Conservation (phyloP, 1,284 basidiomycete species). For the Trametes polyzona region DNA sequence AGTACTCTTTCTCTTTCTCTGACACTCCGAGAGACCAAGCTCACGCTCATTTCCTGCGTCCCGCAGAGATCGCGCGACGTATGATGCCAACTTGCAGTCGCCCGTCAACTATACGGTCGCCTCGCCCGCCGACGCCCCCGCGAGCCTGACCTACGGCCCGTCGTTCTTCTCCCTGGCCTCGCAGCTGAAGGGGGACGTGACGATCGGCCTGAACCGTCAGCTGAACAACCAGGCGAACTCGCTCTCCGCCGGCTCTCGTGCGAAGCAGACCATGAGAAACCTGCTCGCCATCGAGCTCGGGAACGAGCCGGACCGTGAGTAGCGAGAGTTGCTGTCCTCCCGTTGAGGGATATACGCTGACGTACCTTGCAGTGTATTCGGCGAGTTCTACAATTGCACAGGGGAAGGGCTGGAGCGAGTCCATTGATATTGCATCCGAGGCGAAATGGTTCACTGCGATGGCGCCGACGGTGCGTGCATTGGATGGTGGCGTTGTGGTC, state of each 20-base stretch:
- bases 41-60: background rate
- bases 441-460: conserved; percentile 42
- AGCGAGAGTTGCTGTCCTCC: background rate
- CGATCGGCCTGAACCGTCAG: conserved; percentile 46
- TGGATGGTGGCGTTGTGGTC: too few relatives aligned
- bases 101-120: conserved; percentile 47
- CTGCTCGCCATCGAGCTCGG: conserved; percentile 47
- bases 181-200: conserved; percentile 41
- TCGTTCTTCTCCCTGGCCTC: conserved; percentile 44
- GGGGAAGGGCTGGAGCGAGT: conserved; percentile 39
- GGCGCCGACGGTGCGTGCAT: conserved; percentile 36
- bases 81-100: conserved; percentile 36
- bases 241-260: conserved; percentile 40
- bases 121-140: conserved; percentile 42
- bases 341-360: background rate
- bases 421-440: conserved; percentile 41
- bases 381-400: conserved; percentile 36
- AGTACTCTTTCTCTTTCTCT: conserved; percentile 12
- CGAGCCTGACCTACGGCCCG: conserved; percentile 44
- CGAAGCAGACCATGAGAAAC: conserved; percentile 40
- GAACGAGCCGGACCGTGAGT: conserved; percentile 49
- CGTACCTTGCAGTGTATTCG: conserved; percentile 30
- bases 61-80: conserved; percentile 45
- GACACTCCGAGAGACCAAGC: background rate
- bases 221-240: conserved; percentile 44